Evolutionary conservation across 805 yeast species (phyloP), one percentile per base, ranked within the genome.

Genomic region (Starmerella lactis-condensi): DNA sequence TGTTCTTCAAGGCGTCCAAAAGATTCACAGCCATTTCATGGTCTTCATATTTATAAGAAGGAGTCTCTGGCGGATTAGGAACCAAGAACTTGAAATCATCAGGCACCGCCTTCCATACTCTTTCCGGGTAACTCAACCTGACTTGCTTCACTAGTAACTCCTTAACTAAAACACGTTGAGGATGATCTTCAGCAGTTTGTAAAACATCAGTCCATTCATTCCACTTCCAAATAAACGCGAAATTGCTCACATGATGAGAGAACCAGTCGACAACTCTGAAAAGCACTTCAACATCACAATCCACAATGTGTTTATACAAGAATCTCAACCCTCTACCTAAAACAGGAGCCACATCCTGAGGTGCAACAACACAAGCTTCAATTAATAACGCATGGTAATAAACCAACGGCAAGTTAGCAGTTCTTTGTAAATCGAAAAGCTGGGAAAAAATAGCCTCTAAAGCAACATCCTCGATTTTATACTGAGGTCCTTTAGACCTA

Each of bases 171-270:
- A 65, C 67, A 39, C 67, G 62, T 42, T 69, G 70, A 9, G 95
- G 93, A 48, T 78, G 83, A 45, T 67, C 70, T 11, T 47, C 45
- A 18, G 62, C 56, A 21, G 57, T 51, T 22, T 64, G 57, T 8
- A 59, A 52, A 6, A 58, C 53, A 8, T 44, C 52, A 17, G 64
- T 68, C 98, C 98, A 89, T 52, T 83, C 96, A 40, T 68, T 70
- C 98, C 98, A 89, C 49, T 82, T 81, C 99, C 99, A 89, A 22
- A 83, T 78, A 56, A 79, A 89, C 35, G 76, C 82, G 53, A 85
- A 89, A 50, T 85, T 89, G 46, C 92, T 76, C 51, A 89, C 67
- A 54, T 89, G 98, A 34, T 78, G 73, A 1, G 92, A 65, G 60
- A 91, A 73, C 96, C 96, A 89, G 53, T 77, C 85, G 45, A 79